phyloP scores from a whole-genome alignment of 23 red algal species.

The Pyropia haitanensis region DNA sequence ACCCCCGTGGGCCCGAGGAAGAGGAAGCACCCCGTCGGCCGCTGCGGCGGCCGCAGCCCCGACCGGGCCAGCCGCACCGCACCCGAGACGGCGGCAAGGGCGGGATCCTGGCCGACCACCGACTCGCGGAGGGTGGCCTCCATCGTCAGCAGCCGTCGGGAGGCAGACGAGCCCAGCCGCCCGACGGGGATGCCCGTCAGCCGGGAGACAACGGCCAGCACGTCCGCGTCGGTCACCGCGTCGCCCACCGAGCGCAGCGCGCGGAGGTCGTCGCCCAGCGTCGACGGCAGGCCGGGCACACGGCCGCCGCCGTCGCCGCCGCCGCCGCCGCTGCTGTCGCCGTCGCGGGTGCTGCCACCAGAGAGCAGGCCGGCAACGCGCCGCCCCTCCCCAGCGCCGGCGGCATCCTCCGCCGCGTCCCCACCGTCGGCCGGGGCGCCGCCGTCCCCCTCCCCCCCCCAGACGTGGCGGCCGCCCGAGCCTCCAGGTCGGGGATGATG shows the following conservation, averaged over 20 bases:
- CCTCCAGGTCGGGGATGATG: constrained; percentile 37
- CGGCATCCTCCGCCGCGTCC: no score
- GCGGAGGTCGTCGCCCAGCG: no score
- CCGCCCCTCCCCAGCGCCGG: no score
- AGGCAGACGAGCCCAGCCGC: constrained; percentile 23
- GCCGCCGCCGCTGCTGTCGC: neutral
- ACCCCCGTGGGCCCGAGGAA: constrained; percentile 64
- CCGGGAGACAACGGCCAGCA: constrained; percentile 48
- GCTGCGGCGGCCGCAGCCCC: constrained; percentile 29
- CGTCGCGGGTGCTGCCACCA: no score
- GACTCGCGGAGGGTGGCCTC: constrained; percentile 24
- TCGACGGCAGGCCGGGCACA: no score
- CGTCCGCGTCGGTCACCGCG: constrained; percentile 35
- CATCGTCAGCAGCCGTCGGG: constrained; percentile 23
- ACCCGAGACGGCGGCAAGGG: constrained; percentile 14
- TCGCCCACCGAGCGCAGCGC: constrained; percentile 5
- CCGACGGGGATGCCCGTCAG: constrained; percentile 45
- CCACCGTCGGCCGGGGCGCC: no score
- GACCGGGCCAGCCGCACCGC: constrained; percentile 27
- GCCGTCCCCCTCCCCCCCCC: neutral
- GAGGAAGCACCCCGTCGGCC: constrained; percentile 57
- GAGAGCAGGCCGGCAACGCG: no score
- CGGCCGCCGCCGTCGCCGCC: neutral
- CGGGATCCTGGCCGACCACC: constrained; percentile 52
- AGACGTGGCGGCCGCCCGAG: constrained; percentile 7